These are phyloP conservation scores for Pichia rugopelliculosa DNA, from an alignment of 805 yeast species.

Conservation along the genomic window DNA sequence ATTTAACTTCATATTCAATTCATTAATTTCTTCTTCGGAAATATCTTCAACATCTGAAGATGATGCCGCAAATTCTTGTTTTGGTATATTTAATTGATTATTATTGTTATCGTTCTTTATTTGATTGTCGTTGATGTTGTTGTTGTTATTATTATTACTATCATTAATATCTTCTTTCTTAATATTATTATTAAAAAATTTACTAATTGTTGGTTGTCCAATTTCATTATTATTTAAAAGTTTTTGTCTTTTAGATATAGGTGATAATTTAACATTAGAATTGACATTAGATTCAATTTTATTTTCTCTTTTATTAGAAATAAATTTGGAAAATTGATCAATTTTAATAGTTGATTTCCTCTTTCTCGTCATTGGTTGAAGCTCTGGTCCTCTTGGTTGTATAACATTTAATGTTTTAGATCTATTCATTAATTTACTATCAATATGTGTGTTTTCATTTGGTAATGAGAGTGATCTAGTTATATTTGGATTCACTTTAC, in stretches of 20 bases:
- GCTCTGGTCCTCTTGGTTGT: not conserved
- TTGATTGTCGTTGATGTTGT: not conserved
- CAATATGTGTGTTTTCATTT: not conserved
- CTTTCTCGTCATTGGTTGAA: constrained; percentile 3
- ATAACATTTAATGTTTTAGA: constrained; percentile 1
- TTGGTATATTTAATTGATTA: not conserved
- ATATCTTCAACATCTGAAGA: constrained; percentile 11
- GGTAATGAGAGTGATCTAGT: constrained; percentile 7
- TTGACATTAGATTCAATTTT: not conserved
- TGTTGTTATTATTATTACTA: not conserved
- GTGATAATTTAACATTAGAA: constrained; percentile 12
- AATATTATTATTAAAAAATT: constrained; percentile 13
- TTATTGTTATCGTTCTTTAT: not conserved
- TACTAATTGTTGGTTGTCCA: constrained; percentile 13
- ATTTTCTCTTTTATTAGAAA: constrained; percentile 1
- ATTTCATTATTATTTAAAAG: constrained; percentile 15
- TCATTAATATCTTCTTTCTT: not conserved
- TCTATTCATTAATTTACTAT: not conserved
- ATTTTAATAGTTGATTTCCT: constrained; percentile 18
- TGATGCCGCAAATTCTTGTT: constrained; percentile 2
- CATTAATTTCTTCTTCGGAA: constrained; percentile 10
- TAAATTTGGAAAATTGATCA: constrained; percentile 17
- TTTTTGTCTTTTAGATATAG: constrained; percentile 23
- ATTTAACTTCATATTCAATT: constrained; percentile 1
- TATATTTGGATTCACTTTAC: constrained; percentile 17